A percentile compares a stretch with the other conserved stretches of the same genome.
Conservation (phyloP, 345 rosid genomes). For the Gossypium thurberi region DNA sequence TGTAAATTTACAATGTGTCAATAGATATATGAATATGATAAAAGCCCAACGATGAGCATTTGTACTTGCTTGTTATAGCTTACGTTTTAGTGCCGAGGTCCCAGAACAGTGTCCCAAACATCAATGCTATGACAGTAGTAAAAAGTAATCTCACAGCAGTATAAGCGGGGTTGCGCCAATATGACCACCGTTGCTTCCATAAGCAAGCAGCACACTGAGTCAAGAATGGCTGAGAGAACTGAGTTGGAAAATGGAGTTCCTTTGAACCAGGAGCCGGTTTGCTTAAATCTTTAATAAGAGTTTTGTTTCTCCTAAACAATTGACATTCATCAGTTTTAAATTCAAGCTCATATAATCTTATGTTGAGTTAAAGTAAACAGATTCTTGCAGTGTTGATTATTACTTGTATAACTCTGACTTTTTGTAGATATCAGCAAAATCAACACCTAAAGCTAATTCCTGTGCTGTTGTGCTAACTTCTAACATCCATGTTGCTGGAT, state of each 20-base stretch:
- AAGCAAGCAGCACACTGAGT: conserved; percentile 59
- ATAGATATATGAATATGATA: neutral
- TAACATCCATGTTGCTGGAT: conserved; percentile 92
- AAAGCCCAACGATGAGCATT: neutral
- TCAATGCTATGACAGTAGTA: conserved; percentile 44
- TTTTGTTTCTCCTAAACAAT: conserved; percentile 58
- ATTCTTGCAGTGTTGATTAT: neutral
- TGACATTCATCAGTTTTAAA: neutral
- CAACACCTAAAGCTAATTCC: conserved; percentile 52
- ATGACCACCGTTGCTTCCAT: conserved; percentile 73
- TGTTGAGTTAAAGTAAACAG: neutral
- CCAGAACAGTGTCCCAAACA: conserved; percentile 75
- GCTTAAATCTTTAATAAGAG: conserved; percentile 44
- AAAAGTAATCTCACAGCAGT: conserved; percentile 63
- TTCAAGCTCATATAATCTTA: neutral
- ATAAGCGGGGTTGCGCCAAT: conserved; percentile 73
- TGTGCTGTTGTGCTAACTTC: conserved; percentile 56
- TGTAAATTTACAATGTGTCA: conserved; percentile 9
- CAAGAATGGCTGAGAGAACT: conserved; percentile 48
- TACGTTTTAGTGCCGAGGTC: conserved; percentile 61
- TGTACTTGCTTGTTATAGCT: conserved; percentile 8
- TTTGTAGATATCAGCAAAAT: conserved; percentile 54
- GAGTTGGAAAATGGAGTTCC: conserved; percentile 49
- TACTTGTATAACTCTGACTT: conserved; percentile 60
- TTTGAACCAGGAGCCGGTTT: conserved; percentile 48